Evolutionary conservation across 495 filamentous ascomycete species (phyloP).

Genomic region (Penicillium turbatum): DNA sequence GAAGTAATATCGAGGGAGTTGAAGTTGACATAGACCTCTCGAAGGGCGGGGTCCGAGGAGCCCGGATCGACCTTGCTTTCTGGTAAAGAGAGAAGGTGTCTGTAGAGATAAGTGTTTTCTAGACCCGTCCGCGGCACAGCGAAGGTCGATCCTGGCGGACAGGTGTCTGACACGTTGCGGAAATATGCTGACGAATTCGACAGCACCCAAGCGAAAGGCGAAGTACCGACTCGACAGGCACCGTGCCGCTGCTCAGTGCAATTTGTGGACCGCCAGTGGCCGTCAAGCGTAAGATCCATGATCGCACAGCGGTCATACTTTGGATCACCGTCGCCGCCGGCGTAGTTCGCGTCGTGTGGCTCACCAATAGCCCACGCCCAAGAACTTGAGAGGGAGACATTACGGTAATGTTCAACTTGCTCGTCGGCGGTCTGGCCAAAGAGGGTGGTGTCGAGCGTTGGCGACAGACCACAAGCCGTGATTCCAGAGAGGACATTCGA

Average conservation of each 20-base stretch:
- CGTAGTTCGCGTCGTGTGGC: slow-evolving; percentile 41
- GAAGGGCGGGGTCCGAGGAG: slow-evolving; percentile 19
- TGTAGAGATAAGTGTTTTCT: slow-evolving; percentile 56
- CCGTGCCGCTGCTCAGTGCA: slow-evolving; percentile 47
- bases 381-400: slow-evolving; percentile 44
- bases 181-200: slow-evolving; percentile 37
- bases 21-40: slow-evolving; percentile 54
- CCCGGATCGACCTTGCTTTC: slow-evolving; percentile 23
- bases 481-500: slow-evolving; percentile 37
- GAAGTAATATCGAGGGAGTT: slow-evolving; percentile 50
- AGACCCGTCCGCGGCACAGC: slow-evolving; percentile 54
- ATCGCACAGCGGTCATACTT: slow-evolving; percentile 49
- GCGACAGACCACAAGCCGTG: slow-evolving; percentile 55
- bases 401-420: slow-evolving; percentile 44
- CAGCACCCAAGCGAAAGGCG: slow-evolving; percentile 55
- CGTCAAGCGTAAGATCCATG: slow-evolving; percentile 39
- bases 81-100: slow-evolving; percentile 24
- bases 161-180: slow-evolving; percentile 30
- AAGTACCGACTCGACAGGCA: slow-evolving; percentile 49
- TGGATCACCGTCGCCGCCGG: slow-evolving; percentile 19
- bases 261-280: slow-evolving; percentile 54
- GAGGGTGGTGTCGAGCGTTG: slow-evolving; percentile 52
- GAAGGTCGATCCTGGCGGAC: slow-evolving; percentile 41
- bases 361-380: slow-evolving; percentile 60
- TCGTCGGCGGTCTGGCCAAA: slow-evolving; percentile 48